phyloP scores from a whole-genome alignment of 1,284 basidiomycete genomes.

The Somion occarium region DNA sequence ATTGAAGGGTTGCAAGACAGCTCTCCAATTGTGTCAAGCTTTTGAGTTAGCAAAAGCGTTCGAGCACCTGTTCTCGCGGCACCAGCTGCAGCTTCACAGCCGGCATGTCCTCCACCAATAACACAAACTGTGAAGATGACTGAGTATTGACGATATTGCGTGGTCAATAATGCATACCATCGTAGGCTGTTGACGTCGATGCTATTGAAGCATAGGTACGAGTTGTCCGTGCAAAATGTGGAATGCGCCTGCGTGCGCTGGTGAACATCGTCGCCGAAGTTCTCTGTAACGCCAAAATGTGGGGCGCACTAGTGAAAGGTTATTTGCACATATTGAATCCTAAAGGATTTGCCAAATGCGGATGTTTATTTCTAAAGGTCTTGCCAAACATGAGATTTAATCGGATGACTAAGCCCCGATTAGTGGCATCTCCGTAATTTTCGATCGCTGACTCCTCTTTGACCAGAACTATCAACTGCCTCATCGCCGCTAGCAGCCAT shows the following conservation, averaged over 20 bases:
- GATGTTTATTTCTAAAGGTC: neutral
- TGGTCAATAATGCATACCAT: constrained; percentile 16
- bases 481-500: constrained; percentile 33
- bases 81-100: constrained; percentile 85
- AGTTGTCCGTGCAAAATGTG: neutral
- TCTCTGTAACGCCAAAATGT: neutral
- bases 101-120: constrained; percentile 90
- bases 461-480: neutral
- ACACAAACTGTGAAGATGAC: constrained; percentile 60
- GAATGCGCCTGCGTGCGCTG: neutral
- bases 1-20: constrained; percentile 90
- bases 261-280: neutral
- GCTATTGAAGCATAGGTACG: constrained; percentile 17
- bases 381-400: neutral
- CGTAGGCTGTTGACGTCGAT: constrained; percentile 16
- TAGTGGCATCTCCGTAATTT: neutral
- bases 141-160: constrained; percentile 3
- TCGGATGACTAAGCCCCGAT: neutral
- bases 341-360: constrained; percentile 3
- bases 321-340: constrained; percentile 5
- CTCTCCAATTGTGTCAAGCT: constrained; percentile 77
- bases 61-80: constrained; percentile 78
- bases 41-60: constrained; percentile 80
- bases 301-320: neutral
- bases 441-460: neutral